These are phyloP conservation scores for Saprolegnia diclina DNA, from an alignment of 352 stramenopile species.

Conservation along the genomic window DNA sequence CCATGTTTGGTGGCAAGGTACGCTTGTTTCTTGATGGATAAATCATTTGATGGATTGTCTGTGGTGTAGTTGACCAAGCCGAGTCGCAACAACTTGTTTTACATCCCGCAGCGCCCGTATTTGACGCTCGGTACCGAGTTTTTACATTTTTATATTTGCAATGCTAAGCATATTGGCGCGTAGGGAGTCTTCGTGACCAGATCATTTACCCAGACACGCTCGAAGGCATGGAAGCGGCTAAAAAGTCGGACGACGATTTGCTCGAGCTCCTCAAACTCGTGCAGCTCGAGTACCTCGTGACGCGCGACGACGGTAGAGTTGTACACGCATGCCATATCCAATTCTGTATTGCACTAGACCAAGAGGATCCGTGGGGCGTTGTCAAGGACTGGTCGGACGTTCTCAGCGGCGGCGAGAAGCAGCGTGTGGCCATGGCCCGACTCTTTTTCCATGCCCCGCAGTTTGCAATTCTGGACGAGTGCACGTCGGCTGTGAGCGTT, in stretches of 20 bases:
- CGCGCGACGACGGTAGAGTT: conserved; percentile 53
- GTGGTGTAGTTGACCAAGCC: conserved; percentile 54
- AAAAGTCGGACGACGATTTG: conserved; percentile 57
- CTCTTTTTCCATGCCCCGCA: conserved; percentile 88
- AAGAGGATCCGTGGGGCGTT: conserved; percentile 46
- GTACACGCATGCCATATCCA: no score
- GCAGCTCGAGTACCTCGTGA: conserved; percentile 68
- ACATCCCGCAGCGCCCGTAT: conserved; percentile 87
- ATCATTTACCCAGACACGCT: conserved; percentile 84
- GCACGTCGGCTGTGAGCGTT: conserved; percentile 75
- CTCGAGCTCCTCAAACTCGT: conserved; percentile 72
- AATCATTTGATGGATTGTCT: background rate
- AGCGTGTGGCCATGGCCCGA: conserved; percentile 85
- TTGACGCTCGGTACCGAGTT: conserved; percentile 78
- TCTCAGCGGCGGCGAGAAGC: conserved; percentile 86
- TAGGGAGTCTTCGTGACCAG: conserved; percentile 64
- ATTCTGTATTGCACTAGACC: background rate
- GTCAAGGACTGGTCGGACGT: conserved; percentile 85
- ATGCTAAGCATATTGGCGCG: background rate
- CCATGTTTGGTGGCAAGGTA: conserved; percentile 57
- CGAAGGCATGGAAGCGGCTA: conserved; percentile 52
- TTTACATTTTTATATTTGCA: background rate
- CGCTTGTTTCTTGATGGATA: background rate
- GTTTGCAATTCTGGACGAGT: conserved; percentile 88
- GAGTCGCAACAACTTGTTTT: conserved; percentile 79